Conservation (phyloP, 345 rosid genomes). For the Gossypium anomalum region DNA sequence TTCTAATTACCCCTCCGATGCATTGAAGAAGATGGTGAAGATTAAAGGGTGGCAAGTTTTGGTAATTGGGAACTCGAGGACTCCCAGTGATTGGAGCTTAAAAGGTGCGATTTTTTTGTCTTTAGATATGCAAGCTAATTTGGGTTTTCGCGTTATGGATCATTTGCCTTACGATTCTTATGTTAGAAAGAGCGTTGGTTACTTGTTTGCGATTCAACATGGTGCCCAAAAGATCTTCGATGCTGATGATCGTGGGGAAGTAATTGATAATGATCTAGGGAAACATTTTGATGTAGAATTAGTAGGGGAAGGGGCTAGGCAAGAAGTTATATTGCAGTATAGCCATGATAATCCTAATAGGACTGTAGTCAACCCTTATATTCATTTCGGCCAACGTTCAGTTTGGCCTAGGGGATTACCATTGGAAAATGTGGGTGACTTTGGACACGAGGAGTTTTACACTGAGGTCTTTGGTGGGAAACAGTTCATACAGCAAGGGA, state of each 20-base stretch:
- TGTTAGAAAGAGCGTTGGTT: slow-evolving; percentile 83
- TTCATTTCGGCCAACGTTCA: slow-evolving; percentile 94
- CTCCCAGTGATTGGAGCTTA: slow-evolving; percentile 80
- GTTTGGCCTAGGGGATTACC: slow-evolving; percentile 99
- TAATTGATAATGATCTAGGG: slow-evolving; percentile 77
- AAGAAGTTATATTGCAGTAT: slow-evolving; percentile 76
- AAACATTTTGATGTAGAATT: slow-evolving; percentile 90
- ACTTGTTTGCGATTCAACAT: slow-evolving; percentile 91
- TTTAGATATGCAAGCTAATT: slow-evolving; percentile 73
- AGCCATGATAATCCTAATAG: slow-evolving; percentile 77
- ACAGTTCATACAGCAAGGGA: slow-evolving; percentile 95
- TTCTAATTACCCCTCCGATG: slow-evolving; percentile 63
- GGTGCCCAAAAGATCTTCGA: slow-evolving; percentile 95
- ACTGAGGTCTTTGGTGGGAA: slow-evolving; percentile 92
- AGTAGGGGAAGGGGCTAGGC: slow-evolving; percentile 78
- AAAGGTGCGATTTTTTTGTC: slow-evolving; percentile 87
- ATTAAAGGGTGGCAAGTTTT: slow-evolving; percentile 94
- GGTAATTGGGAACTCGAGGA: slow-evolving; percentile 78
- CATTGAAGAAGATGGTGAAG: slow-evolving; percentile 53
- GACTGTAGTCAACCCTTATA: slow-evolving; percentile 81
- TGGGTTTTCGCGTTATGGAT: slow-evolving; percentile 69
- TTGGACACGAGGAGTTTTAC: slow-evolving; percentile 85
- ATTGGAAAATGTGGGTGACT: slow-evolving; percentile 85
- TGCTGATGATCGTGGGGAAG: slow-evolving; percentile 89
- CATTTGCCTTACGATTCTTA: slow-evolving; percentile 87